These are phyloP conservation scores for Microbotryum lychnidis-dioicae DNA, from an alignment of 1,284 basidiomycete genomes.

Conservation along the genomic window DNA sequence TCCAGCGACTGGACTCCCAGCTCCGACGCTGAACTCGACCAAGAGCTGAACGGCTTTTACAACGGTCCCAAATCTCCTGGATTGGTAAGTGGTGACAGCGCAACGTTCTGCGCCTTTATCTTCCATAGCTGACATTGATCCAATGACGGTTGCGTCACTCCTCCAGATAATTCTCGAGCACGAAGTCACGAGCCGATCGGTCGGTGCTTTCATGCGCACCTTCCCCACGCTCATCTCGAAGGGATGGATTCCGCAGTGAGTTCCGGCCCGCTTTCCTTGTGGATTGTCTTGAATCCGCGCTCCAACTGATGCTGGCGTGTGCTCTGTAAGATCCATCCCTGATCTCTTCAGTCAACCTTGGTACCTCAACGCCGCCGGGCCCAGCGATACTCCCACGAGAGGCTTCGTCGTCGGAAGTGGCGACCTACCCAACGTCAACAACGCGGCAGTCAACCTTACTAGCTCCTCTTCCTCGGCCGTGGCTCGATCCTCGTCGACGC, in stretches of 20 bases:
- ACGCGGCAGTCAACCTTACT: too few species aligned
- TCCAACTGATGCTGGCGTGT: too few species aligned
- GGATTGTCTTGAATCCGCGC: too few species aligned
- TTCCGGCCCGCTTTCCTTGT: not conserved
- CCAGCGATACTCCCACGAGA: too few species aligned
- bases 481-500: too few species aligned
- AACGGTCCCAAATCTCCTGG: constrained; percentile 16
- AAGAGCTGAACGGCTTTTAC: constrained; percentile 8
- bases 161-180: constrained; percentile 75
- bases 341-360: too few species aligned
- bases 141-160: not conserved
- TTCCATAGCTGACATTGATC: not conserved
- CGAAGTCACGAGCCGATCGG: constrained; percentile 57
- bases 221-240: constrained; percentile 45
- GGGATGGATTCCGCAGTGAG: constrained; percentile 19
- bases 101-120: too few species aligned
- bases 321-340: too few species aligned
- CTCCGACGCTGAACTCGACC: constrained; percentile 9
- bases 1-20: constrained; percentile 8
- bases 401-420: too few species aligned
- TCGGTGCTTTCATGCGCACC: constrained; percentile 59
- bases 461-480: too few species aligned
- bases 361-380: too few species aligned
- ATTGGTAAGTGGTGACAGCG: not conserved
- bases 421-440: too few species aligned